Base-by-base conservation (phyloP, 179 eudicot species). In the Silene vulgaris region DNA sequence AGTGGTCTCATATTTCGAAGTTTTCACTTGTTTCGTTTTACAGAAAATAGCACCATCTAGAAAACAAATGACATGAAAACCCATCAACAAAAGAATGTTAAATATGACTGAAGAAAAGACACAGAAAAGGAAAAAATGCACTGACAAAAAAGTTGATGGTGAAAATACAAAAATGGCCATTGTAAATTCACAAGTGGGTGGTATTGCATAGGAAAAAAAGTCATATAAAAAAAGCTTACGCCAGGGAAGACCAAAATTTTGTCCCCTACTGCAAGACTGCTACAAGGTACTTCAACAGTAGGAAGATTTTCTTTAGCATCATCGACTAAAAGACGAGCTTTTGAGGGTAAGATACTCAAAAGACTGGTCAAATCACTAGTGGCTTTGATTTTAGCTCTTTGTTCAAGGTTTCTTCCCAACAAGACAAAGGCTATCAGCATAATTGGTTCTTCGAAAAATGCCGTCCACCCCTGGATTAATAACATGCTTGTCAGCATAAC, bases 381-480 rank as follows among this genome's bases (percentile, higher is more conserved):
- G 62, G 99, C 99, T 86, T 89, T 93, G 63, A 96, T 89, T 85
- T 96, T 96, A 75, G 99, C 99, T 73, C 99, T 84, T 80, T 93
- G 99, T 80, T 96, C 99, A 77, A 96, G 96, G 87, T 96, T 96
- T 81, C 92, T 89, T 76, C 99, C 99, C 84, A 96, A 77, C 85
- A 96, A 84, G 48, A 96, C 99, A 83, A 96, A 96, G 63, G 98
- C 99, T 79, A 93, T 96, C 85, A 96, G 76, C 99, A 96, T 96
- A 74, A 96, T 86, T 26, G 99, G 99, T 77, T 96, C 99, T 82
- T 96, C 99, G 83, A 93, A 96, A 83, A 96, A 96, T 4, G 97
- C 83, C 77, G 86, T 96, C 99, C 99, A 96, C 3, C 98, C 98
- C 99, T 96, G 86, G 17, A 75, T 68, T 48, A 14, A 74, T 48